Base-by-base conservation (phyloP, 2,329 filamentous ascomycete genomes). In the Xylariaceae sp. region DNA sequence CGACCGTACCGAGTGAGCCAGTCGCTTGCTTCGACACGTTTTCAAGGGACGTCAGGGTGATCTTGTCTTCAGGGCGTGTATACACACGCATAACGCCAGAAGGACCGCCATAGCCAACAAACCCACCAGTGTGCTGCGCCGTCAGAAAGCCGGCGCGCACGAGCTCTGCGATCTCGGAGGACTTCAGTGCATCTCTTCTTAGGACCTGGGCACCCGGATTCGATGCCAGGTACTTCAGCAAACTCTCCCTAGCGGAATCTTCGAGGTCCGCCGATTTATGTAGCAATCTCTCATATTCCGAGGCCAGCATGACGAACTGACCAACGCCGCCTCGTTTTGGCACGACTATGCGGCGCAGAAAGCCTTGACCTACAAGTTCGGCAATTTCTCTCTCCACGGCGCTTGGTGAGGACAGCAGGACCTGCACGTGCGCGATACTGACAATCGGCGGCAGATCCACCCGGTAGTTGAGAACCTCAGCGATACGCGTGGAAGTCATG, bases 131-230 rank as follows among this genome's bases (percentile, higher is more conserved):
- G 74, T 71, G 60, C 71, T 76, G 63, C 67, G 71, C 77, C 1
- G 87, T 89, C 1, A 92, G 73, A 67, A 91, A 89, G 2, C 89
- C 89, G 0, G 82, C 80, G 49, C 80, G 76, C 59, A 90, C 81
- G 0, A 92, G 78, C 55, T 79, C 77, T 51, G 85, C 58, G 7
- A 69, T 59, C 44, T 68, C 68, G 1, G 61, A 51, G 5, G 59
- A 42, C 8, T 54, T 56, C 34, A 72, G 62, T 37, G 65, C 63
- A 13, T 69, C 69, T 2, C 71, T 67, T 13, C 74, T 63, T 11
- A 82, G 69, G 2, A 75, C 76, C 17, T 77, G 67, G 0, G 76
- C 76, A 9, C 75, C 78, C 0, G 82, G 80, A 56, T 86, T 77
- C 15, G 74, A 72, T 44, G 73, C 74, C 59, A 91, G 72, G 57